Percentiles rank a stretch among this genome's conserved stretches.
These are phyloP conservation scores for Xylaria telfairii DNA, from an alignment of 495 filamentous ascomycete species.

Conservation along the genomic window DNA sequence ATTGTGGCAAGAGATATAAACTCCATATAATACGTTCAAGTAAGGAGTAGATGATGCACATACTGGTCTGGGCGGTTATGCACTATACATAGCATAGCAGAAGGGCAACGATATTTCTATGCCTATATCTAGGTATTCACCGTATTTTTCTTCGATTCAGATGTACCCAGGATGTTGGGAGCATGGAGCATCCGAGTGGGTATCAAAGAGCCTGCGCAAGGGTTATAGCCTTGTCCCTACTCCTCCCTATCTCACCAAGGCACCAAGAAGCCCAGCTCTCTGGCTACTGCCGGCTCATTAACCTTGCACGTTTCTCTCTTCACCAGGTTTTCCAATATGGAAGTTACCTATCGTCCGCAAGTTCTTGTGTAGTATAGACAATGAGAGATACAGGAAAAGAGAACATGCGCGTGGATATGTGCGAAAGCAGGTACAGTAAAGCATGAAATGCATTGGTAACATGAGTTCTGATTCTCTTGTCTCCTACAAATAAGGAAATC, in stretches of 20 bases:
- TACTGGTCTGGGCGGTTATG: neutral
- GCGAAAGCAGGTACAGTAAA: neutral
- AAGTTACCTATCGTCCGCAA: neutral
- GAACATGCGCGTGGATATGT: neutral
- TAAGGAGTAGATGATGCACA: no score
- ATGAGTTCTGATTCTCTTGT: neutral
- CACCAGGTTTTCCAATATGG: neutral
- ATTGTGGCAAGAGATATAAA: neutral
- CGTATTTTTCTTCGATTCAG: conserved; percentile 23
- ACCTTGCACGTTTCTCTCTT: conserved; percentile 2
- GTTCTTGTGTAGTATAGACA: neutral
- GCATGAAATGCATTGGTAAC: neutral
- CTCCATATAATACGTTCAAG: neutral
- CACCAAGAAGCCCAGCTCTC: neutral
- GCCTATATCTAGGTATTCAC: conserved; percentile 11
- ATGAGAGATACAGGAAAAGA: neutral
- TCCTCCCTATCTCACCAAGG: conserved; percentile 25
- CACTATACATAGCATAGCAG: neutral
- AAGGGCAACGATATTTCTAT: neutral
- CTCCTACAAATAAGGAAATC: conserved; percentile 2
- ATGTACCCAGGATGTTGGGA: conserved; percentile 42
- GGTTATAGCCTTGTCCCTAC: conserved; percentile 34
- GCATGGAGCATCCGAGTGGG: conserved; percentile 34
- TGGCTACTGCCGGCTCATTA: neutral
- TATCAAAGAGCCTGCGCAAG: conserved; percentile 34